Conservation (phyloP, 1,284 basidiomycete genomes). For the Tilletia setariae region DNA sequence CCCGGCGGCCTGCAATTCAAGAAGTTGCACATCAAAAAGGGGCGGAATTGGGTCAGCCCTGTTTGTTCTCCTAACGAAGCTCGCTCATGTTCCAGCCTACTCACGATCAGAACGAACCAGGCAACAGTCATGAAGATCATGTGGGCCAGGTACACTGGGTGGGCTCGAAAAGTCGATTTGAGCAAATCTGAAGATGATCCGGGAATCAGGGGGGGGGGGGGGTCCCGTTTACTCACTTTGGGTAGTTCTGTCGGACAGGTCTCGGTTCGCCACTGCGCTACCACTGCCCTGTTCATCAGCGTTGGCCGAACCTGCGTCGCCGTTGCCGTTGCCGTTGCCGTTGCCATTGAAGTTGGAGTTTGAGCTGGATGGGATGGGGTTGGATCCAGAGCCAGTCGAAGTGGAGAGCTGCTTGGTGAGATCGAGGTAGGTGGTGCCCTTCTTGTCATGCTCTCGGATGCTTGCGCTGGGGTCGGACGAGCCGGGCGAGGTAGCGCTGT, state of each 20-base stretch:
- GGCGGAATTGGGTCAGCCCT: no score
- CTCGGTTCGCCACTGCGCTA: no score
- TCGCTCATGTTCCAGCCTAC: not conserved
- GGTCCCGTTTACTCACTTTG: no score
- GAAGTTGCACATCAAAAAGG: no score
- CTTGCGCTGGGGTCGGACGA: constrained; percentile 20
- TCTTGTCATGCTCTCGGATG: constrained; percentile 28
- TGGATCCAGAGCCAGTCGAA: not conserved
- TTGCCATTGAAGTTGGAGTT: no score
- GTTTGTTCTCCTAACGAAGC: no score
- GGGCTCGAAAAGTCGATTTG: not conserved
- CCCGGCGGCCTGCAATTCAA: constrained; percentile 58
- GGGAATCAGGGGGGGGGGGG: no score
- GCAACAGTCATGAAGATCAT: constrained; percentile 56
- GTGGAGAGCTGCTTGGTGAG: constrained; percentile 31
- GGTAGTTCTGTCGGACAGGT: no score
- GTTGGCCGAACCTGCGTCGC: no score
- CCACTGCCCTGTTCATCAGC: no score
- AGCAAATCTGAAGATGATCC: no score
- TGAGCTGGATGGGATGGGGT: no score
- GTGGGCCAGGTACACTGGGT: constrained; percentile 34
- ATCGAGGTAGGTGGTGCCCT: constrained; percentile 33
- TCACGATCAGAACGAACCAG: constrained; percentile 61
- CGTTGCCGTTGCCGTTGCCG: not conserved
- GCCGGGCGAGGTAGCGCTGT: constrained; percentile 28